Percentiles rank a stretch among this genome's conserved stretches.
Evolutionary conservation across 164 flowering plant genomes (phyloP).

Genomic region (Sextonia rubra): DNA sequence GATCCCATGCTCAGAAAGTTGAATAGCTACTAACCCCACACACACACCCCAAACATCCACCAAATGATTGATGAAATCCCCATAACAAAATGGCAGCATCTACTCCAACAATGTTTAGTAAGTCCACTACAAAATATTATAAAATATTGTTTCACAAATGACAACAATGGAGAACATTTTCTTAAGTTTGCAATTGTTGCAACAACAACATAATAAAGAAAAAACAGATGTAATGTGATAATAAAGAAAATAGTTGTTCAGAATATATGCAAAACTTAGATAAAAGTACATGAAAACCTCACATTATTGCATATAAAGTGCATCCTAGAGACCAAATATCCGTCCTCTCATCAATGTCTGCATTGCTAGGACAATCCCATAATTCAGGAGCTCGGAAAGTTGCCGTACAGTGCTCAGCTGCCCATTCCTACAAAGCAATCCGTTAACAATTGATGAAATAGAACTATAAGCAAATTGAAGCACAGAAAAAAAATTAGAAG

Average conservation of each 20-base stretch:
- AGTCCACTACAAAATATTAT: background rate
- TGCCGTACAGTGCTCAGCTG: slow-evolving; percentile 95
- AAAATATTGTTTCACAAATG: background rate
- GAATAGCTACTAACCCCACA: background rate
- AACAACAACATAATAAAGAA: background rate
- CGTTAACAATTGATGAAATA: background rate
- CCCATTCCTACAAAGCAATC: slow-evolving; percentile 77
- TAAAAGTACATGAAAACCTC: slow-evolving; percentile 25
- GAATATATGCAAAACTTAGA: background rate
- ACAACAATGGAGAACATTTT: background rate
- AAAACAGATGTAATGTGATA: background rate
- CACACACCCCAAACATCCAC: background rate
- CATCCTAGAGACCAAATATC: slow-evolving; percentile 98
- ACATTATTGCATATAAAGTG: slow-evolving; percentile 93
- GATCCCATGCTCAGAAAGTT: background rate
- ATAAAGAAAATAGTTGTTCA: background rate
- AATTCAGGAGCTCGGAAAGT: slow-evolving; percentile 95
- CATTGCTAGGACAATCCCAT: slow-evolving; percentile 97
- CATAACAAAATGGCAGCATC: background rate
- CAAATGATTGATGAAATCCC: background rate
- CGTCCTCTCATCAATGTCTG: slow-evolving; percentile 90
- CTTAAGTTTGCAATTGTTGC: background rate
- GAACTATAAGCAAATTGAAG: slow-evolving; percentile 1
- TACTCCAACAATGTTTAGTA: background rate
- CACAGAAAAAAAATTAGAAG: background rate